These are phyloP conservation scores for Aspergillus transmontanensis DNA, from an alignment of 2,329 filamentous ascomycete species.

Conservation along the genomic window DNA sequence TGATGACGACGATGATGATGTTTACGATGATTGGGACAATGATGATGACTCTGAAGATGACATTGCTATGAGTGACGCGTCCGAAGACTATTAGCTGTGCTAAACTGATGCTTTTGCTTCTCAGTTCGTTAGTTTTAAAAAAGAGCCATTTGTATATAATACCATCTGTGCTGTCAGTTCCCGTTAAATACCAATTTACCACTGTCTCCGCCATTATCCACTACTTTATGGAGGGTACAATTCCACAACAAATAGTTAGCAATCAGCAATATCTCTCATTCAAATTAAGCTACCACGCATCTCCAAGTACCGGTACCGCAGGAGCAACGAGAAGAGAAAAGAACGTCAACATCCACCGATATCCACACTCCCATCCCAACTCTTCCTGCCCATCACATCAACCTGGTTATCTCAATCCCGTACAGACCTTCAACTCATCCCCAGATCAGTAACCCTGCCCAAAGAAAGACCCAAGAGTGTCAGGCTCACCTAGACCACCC, in stretches of 20 bases:
- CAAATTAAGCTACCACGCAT: neutral
- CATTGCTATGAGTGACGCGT: conserved; percentile 9
- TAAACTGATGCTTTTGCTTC: neutral
- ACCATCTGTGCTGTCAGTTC: neutral
- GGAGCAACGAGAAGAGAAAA: neutral
- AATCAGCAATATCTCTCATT: neutral
- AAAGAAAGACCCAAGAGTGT: neutral
- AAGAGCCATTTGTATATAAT: neutral
- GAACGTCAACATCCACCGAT: neutral
- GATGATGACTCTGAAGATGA: conserved; percentile 8
- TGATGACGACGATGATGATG: conserved; percentile 8
- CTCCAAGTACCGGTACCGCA: neutral
- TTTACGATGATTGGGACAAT: conserved; percentile 9
- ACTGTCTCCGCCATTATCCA: neutral
- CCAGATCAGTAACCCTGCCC: neutral
- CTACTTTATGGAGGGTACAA: neutral
- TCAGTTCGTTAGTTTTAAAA: neutral
- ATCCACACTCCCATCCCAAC: neutral
- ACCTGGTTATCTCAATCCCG: neutral
- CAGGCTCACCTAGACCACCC: neutral
- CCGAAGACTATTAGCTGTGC: conserved; percentile 9
- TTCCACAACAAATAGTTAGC: neutral
- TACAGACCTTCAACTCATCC: neutral
- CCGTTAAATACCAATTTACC: neutral
- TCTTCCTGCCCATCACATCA: neutral